Evolutionary conservation across 2,329 filamentous ascomycete genomes (phyloP), one percentile per base, ranked within the genome.

Genomic region (Clonostachys chloroleuca): DNA sequence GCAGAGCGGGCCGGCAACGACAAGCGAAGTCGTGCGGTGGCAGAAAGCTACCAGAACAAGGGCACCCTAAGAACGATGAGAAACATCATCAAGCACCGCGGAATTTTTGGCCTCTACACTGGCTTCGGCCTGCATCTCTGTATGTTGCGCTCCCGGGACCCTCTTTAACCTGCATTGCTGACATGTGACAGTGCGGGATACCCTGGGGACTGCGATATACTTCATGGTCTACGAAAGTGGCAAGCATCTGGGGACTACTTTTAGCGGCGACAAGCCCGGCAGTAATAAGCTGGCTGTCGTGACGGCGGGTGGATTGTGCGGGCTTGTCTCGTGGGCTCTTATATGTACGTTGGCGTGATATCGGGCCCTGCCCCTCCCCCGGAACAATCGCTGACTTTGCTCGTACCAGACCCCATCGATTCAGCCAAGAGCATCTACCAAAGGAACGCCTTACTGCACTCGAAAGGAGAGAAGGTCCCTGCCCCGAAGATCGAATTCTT

Each of bases 171-270:
- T 18, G 12, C 36, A 12, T 42, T 34, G 35, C 49, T 54, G 48
- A 59, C 49, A 30, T 42, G 9, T n/a, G 41, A 30, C 48, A 89
- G 87, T 92, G 58, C 81, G 89, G 51, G 89, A 95, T 66, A 92
- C 88, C 1, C 74, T 94, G 50, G 89, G 89, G 46, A 95, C 89
- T 2, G 81, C 83, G 33, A 89, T 92, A 49, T 95, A 95, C 65
- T 95, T 95, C 61, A 89, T 88, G 70, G 92, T 89, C 33, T 95
- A 95, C 63, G 89, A 95, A 66, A 91, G 87, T 62, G 82, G 83
- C 56, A 95, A 95, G 62, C 89, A 94, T 63, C 69, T 92, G 20
- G 78, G 91, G 52, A 88, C 86, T 17, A 89, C 88, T 14, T 82
- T 87, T 53, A 81, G 80, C 40, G 80, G 86, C 43, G 86, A 87